These are phyloP conservation scores for Rhizophagus clarus DNA, from an alignment of 192 early-diverging fungal species.

Conservation along the genomic window DNA sequence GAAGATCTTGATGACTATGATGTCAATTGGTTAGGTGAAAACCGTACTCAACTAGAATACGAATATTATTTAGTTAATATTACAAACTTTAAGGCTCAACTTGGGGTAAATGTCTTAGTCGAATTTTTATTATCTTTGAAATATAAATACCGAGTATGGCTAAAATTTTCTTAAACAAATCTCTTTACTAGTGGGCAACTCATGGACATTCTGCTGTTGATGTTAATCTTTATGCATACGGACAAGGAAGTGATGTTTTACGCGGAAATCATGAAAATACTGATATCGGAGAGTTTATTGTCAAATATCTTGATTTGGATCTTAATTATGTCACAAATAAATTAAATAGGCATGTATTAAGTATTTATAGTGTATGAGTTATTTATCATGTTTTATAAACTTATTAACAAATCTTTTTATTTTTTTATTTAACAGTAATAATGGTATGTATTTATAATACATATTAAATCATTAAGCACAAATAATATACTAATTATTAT, in stretches of 20 bases:
- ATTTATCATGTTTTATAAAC: too few relatives aligned
- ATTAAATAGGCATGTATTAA: slow-evolving; percentile 40
- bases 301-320: slow-evolving; percentile 56
- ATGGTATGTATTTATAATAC: too few relatives aligned
- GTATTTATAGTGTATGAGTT: neutral
- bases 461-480: too few relatives aligned
- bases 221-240: too few relatives aligned
- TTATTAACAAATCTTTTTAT: too few relatives aligned
- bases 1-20: slow-evolving; percentile 70
- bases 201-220: too few relatives aligned
- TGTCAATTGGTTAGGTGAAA: slow-evolving; percentile 46
- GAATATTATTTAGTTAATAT: slow-evolving; percentile 54
- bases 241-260: too few relatives aligned
- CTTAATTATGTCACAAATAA: slow-evolving; percentile 47
- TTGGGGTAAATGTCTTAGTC: slow-evolving; percentile 48
- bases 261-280: too few relatives aligned
- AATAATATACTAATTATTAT: too few relatives aligned
- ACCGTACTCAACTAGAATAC: slow-evolving; percentile 39
- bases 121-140: neutral
- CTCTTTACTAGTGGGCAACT: slow-evolving; percentile 67
- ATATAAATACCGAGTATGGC: slow-evolving; percentile 23
- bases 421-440: too few relatives aligned
- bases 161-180: slow-evolving; percentile 29
- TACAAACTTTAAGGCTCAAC: slow-evolving; percentile 56
- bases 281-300: slow-evolving; percentile 61